Base-by-base conservation (phyloP, 2,329 filamentous ascomycete species). In the Fusarium sp. region DNA sequence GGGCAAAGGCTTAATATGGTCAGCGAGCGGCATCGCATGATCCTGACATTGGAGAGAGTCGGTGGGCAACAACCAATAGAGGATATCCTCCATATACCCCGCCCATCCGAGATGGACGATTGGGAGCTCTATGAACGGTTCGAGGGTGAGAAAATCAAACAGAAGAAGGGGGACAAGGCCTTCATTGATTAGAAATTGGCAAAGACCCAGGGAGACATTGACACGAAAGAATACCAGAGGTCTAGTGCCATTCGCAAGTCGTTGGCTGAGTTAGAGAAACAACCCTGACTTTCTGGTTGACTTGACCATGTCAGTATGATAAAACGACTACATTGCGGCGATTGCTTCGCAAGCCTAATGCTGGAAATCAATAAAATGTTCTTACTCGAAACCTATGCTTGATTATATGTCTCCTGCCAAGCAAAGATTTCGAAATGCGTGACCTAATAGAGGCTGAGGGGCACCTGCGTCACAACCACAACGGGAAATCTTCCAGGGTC, bases 101-200 rank as follows among this genome's bases (percentile, higher is more conserved):
- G 74, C 13, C 86, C 87, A 3, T 87, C 85, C 3, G 84, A 89
- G 72, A 67, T 87, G 7, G 87, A 89, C 62, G 86, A 89, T 60
- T 89, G 85, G 86, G 61, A 77, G 3, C 70, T 87, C 10, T 88
- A 84, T 73, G 79, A 85, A 67, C 83, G 81, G 65, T 73, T 81
- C 31, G 80, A 86, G 72, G 80, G 77, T 13, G 81, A 82, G 51
- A 79, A 79, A 73, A 78, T 83, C 53, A 79, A 78, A 57, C 69
- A 80, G 49, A 71, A 75, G 5, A 73, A 79, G 15, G 83, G 84
- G 2, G 79, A 82, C 15, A 68, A 76, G 34, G 77, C 69, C 9
- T 84, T 82, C 58, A 60, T 81, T 13, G 78, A 80, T 26, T 84
- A 81, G 83, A 82, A 78, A 45, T 71, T 79, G 28, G 73, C 73